Evolutionary conservation across 345 rosid species (phyloP), one percentile per base, ranked within the genome.

Genomic region (Streptanthus diversifolius): DNA sequence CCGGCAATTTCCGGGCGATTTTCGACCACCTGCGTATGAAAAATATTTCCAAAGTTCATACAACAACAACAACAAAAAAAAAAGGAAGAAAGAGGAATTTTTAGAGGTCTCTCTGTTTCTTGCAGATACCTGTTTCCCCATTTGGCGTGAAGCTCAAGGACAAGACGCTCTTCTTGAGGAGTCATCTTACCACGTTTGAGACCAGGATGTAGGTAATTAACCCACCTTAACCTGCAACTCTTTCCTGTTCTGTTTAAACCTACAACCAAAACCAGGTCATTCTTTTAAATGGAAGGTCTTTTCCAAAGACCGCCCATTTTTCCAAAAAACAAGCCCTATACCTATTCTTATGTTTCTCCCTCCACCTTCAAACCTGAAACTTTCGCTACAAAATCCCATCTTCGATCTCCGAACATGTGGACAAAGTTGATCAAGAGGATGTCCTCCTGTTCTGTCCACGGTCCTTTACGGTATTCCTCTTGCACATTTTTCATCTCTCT

Each of bases 351-450:
- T 63, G 73, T 83, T 83, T 87, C 98, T 87, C 99, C 99, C 99
- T 81, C 99, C 99, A 90, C 98, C 97, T 90, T 91, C 98, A 95
- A 95, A 95, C 99, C 99, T 95, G 99, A 95, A 79, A 95, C 93
- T 83, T 95, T 87, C 0, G 99, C 98, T 65, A 95, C 84, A 87
- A 86, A 95, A 76, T 95, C 97, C 99, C 99, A 95, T 77, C 97
- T 84, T 54, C 99, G 95, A 80, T 95, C 97, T 44, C 99, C 99
- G 65, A 95, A 88, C 52, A 88, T 74, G 83, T 88, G 90, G 75
- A 95, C 95, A 80, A 86, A 91, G 91, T 86, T 85, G 75, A 82
- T 80, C 79, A 95, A 87, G 29, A 91, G 83, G 21, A 83, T 40
- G 84, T 95, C 99, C 77, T 95, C 99, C 13, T 86, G 90, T 77